phyloP scores from a whole-genome alignment of 176 grass and related monocot genomes.

The Musa acuminata region DNA sequence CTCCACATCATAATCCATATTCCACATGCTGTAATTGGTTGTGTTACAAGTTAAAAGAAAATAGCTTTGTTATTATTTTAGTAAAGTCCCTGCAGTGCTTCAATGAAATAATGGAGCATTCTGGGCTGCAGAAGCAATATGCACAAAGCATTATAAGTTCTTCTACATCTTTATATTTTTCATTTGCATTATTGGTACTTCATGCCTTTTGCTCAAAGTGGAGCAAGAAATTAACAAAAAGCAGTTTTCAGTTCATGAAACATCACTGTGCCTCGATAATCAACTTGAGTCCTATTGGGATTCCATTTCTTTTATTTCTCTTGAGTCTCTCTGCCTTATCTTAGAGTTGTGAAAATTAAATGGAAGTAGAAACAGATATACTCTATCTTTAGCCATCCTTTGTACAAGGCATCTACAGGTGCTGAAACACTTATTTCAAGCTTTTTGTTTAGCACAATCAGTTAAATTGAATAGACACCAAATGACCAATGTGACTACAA shows the following conservation, averaged over 20 bases:
- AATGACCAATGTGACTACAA: not conserved
- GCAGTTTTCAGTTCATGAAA: not conserved
- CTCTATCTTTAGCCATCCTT: too few species aligned
- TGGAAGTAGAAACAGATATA: too few species aligned
- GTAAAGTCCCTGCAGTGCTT: not conserved
- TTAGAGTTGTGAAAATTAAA: too few species aligned
- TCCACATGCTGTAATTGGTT: not conserved
- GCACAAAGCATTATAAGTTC: not conserved
- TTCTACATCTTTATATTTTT: not conserved
- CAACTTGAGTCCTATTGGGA: not conserved
- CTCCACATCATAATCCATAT: too few species aligned
- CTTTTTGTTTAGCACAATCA: too few species aligned
- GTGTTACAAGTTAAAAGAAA: not conserved
- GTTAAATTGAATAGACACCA: not conserved
- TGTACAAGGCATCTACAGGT: too few species aligned
- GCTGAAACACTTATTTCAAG: too few species aligned
- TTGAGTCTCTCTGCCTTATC: too few species aligned
- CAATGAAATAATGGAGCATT: not conserved
- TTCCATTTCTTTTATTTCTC: not conserved
- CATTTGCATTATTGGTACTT: not conserved
- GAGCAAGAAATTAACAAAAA: not conserved
- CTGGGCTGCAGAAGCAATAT: not conserved
- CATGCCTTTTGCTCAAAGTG: not conserved
- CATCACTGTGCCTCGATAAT: not conserved
- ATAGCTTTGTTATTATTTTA: not conserved